Evolutionary conservation across 2,329 filamentous ascomycete genomes (phyloP).

Genomic region (Colletotrichum sp.): DNA sequence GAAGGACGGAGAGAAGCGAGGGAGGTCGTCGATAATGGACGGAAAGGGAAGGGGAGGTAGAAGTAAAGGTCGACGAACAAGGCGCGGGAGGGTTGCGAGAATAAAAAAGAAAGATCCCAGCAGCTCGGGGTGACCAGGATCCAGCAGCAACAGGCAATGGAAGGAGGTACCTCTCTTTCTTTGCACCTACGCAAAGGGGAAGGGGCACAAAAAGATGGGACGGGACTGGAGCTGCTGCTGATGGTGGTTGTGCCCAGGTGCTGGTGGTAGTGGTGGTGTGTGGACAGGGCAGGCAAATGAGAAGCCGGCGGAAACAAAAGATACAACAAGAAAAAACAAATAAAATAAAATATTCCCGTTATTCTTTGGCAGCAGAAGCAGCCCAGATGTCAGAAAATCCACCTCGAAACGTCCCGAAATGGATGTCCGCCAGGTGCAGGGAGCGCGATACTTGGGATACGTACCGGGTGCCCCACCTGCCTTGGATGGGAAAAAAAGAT

Average conservation of each 20-base stretch:
- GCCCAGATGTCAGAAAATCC: background rate
- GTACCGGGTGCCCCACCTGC: background rate
- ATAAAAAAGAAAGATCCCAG: slow-evolving; percentile 8
- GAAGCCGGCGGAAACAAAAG: background rate
- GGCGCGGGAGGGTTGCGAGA: background rate
- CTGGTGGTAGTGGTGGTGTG: background rate
- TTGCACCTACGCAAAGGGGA: background rate
- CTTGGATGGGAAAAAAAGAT: background rate
- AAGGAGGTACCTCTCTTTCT: background rate
- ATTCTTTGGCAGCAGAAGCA: background rate
- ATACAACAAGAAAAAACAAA: background rate
- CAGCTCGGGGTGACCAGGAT: slow-evolving; percentile 8
- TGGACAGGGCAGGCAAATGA: background rate
- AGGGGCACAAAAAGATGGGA: background rate
- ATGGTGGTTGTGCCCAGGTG: background rate
- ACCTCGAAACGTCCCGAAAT: background rate
- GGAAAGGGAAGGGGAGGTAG: background rate
- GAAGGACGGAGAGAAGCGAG: background rate
- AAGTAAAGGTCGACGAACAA: background rate
- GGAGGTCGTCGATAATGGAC: background rate
- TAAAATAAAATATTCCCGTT: background rate
- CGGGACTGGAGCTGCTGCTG: background rate
- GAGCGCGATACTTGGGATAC: background rate
- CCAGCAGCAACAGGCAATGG: background rate
- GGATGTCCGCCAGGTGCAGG: background rate